These are phyloP conservation scores for Ensete glaucum DNA, from an alignment of 176 grass and related monocot species.

Conservation along the genomic window DNA sequence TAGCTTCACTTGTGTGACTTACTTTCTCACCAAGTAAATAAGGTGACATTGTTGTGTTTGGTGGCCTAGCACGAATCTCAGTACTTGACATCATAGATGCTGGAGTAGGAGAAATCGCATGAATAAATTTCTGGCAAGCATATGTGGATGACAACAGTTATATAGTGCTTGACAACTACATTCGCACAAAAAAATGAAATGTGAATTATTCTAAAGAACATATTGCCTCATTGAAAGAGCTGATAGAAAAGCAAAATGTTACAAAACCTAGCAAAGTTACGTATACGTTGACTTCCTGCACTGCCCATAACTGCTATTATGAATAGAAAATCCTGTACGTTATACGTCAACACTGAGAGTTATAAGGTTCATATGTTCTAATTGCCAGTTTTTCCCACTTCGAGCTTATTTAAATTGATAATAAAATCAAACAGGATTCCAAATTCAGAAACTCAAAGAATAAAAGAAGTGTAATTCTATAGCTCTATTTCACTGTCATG, in stretches of 20 bases:
- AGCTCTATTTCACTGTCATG: neutral
- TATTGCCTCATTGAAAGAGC: neutral
- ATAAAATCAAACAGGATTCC: neutral
- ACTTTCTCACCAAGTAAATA: slow-evolving; percentile 37
- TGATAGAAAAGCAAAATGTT: neutral
- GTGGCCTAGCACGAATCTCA: slow-evolving; percentile 61
- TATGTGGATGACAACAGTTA: neutral
- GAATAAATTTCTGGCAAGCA: slow-evolving; percentile 75
- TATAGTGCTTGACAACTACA: neutral
- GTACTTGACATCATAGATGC: slow-evolving; percentile 68
- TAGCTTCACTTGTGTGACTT: slow-evolving; percentile 40
- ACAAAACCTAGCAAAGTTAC: neutral
- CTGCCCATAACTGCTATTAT: neutral
- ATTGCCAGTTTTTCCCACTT: no score
- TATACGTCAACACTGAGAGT: no score
- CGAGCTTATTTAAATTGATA: neutral
- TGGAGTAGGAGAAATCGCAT: slow-evolving; percentile 97
- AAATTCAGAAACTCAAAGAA: neutral
- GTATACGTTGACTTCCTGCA: neutral
- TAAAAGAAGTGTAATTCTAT: neutral
- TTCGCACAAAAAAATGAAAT: neutral
- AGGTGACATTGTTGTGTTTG: slow-evolving; percentile 72
- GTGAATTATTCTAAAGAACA: slow-evolving; percentile 2
- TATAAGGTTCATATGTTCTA: no score
- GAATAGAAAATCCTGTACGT: no score